Conservation (phyloP, 257 asterid species). For the Cynanchum wilfordii region DNA sequence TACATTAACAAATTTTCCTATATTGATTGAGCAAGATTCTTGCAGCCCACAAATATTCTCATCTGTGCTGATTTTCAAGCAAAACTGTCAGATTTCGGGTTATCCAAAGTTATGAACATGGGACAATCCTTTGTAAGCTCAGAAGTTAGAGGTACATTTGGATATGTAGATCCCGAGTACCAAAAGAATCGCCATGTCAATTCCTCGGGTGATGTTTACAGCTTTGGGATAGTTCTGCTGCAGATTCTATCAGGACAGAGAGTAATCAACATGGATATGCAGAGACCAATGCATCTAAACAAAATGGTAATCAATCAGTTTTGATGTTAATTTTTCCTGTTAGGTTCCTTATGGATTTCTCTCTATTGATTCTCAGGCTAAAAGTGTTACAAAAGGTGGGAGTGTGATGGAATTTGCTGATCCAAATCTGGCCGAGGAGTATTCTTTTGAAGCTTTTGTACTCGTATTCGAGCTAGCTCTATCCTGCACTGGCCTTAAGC, state of each 20-base stretch:
- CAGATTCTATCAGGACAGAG: conserved; percentile 77
- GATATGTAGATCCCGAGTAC: conserved; percentile 88
- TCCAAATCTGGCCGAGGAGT: conserved; percentile 51
- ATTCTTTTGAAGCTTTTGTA: conserved; percentile 50
- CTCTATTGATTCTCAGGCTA: conserved; percentile 45
- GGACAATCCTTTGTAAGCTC: conserved; percentile 75
- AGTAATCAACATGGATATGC: conserved; percentile 52
- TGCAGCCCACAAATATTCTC: conserved; percentile 85
- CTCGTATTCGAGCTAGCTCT: conserved; percentile 47
- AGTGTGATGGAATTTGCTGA: conserved; percentile 60
- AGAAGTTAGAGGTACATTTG: conserved; percentile 81
- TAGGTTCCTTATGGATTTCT: neutral
- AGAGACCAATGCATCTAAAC: conserved; percentile 55
- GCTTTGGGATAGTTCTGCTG: conserved; percentile 69
- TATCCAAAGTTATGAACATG: conserved; percentile 60
- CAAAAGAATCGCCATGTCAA: conserved; percentile 64
- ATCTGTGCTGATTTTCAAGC: conserved; percentile 47
- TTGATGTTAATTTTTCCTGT: neutral
- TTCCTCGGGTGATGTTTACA: conserved; percentile 70
- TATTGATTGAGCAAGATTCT: neutral
- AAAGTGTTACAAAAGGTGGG: conserved; percentile 44
- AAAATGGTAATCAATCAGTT: conserved; percentile 39
- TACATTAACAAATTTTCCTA: neutral
- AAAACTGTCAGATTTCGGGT: conserved; percentile 70
- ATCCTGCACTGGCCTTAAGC: conserved; percentile 57